These are phyloP conservation scores for Teratosphaeria viscida DNA, from an alignment of 2,329 filamentous ascomycete genomes.

Conservation along the genomic window DNA sequence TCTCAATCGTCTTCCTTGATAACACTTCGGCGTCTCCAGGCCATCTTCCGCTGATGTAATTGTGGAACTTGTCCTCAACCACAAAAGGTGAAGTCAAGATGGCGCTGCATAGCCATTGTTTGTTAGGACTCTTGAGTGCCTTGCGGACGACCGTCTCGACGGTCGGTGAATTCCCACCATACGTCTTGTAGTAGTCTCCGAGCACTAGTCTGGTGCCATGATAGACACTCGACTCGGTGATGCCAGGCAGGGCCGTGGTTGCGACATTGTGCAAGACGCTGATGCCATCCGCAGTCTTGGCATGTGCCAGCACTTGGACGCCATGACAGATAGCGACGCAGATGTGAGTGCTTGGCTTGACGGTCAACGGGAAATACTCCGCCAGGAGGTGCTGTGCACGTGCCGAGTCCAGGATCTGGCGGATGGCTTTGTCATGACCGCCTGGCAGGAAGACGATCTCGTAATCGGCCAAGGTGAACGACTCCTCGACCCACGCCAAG, in stretches of 20 bases:
- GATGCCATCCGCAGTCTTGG: slow-evolving; percentile 21
- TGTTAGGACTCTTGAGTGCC: slow-evolving; percentile 30
- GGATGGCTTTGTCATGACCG: not conserved
- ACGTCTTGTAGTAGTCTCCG: not conserved
- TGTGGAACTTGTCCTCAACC: slow-evolving; percentile 1
- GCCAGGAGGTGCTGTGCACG: slow-evolving; percentile 7
- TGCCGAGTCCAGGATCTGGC: not conserved
- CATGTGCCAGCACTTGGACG: slow-evolving; percentile 40
- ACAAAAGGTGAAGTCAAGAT: not conserved
- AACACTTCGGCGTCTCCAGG: not conserved
- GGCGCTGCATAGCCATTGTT: slow-evolving; percentile 39
- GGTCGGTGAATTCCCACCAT: not conserved
- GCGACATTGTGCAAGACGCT: slow-evolving; percentile 25
- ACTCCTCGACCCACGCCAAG: not conserved
- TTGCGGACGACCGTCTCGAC: not conserved
- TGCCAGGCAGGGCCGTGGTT: slow-evolving; percentile 28
- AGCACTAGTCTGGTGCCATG: not conserved
- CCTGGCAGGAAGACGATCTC: not conserved
- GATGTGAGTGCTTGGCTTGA: slow-evolving; percentile 34
- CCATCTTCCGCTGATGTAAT: not conserved
- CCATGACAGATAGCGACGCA: slow-evolving; percentile 45
- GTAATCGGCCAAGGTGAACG: not conserved
- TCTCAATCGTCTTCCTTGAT: not conserved
- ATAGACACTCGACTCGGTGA: not conserved
- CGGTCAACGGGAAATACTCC: slow-evolving; percentile 40